These are phyloP conservation scores for Kazachstania martiniae DNA, from an alignment of 805 yeast species.

Conservation along the genomic window DNA sequence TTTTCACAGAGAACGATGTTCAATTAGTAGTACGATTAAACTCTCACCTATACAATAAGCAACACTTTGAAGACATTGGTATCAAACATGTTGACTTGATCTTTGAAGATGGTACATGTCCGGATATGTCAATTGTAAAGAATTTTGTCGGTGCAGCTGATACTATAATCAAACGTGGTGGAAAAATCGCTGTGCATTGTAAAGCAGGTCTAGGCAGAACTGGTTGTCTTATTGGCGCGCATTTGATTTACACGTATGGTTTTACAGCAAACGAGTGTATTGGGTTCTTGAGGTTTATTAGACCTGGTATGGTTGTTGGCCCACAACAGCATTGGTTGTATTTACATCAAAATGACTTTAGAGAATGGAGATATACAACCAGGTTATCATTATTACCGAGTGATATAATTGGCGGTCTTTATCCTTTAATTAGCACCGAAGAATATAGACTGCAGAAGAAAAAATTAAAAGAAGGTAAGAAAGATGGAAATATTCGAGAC, in stretches of 20 bases:
- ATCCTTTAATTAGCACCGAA: constrained; percentile 50
- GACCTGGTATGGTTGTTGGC: constrained; percentile 99
- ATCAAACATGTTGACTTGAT: constrained; percentile 91
- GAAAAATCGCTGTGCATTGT: constrained; percentile 97
- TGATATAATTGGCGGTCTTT: constrained; percentile 55
- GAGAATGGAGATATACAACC: constrained; percentile 95
- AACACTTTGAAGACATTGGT: constrained; percentile 70
- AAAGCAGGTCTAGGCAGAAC: constrained; percentile 98
- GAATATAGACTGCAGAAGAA: constrained; percentile 46
- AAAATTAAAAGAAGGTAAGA: constrained; percentile 19
- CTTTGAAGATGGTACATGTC: constrained; percentile 97
- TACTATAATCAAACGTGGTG: constrained; percentile 72
- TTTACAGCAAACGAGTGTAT: constrained; percentile 96
- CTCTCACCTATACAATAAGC: constrained; percentile 79
- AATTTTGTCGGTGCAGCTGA: constrained; percentile 93
- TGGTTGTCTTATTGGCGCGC: constrained; percentile 96
- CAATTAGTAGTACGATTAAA: constrained; percentile 85
- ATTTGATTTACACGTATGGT: constrained; percentile 89
- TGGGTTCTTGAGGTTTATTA: constrained; percentile 87
- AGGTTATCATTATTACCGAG: constrained; percentile 59
- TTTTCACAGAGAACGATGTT: constrained; percentile 62
- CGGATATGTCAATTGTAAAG: constrained; percentile 85
- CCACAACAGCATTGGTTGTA: constrained; percentile 99
- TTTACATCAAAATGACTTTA: constrained; percentile 87
- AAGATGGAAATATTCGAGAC: constrained; percentile 16